Evolutionary conservation across 129 eudicot species (phyloP).

Genomic region (Pulicaria dysenterica): DNA sequence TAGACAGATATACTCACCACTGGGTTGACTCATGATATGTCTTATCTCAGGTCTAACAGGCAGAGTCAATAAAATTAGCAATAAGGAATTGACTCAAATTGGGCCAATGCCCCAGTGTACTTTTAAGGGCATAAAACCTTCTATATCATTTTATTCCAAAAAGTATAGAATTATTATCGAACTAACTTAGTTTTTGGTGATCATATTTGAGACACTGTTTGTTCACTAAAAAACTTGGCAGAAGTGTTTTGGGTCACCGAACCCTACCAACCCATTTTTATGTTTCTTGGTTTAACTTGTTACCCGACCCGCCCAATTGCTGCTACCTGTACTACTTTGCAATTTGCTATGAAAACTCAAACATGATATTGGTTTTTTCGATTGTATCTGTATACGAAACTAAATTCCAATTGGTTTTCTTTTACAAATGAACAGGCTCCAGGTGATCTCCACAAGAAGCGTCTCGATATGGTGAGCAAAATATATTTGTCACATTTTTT

Average conservation of each 20-base stretch:
- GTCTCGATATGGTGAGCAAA: constrained; percentile 67
- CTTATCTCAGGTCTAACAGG: too few relatives aligned
- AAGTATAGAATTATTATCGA: neutral
- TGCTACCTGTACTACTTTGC: neutral
- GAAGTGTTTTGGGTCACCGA: neutral
- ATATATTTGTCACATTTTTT: constrained; percentile 10
- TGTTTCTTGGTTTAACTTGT: neutral
- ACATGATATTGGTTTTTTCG: neutral
- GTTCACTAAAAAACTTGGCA: neutral
- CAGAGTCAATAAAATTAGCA: too few relatives aligned
- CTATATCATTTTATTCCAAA: too few relatives aligned
- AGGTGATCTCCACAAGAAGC: constrained; percentile 72
- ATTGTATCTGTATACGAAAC: neutral
- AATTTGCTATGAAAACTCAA: neutral
- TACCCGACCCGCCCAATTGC: neutral
- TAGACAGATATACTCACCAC: too few relatives aligned
- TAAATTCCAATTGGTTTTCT: constrained; percentile 15
- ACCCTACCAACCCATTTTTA: neutral
- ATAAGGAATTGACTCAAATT: too few relatives aligned
- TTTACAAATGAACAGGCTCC: constrained; percentile 57
- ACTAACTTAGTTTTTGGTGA: neutral
- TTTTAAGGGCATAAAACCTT: too few relatives aligned
- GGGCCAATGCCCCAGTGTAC: too few relatives aligned
- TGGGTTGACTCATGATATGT: too few relatives aligned
- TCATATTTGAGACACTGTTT: neutral